phyloP scores from a whole-genome alignment of 371 early-diverging fungal genomes.

The Capillidium rhysosporum region DNA sequence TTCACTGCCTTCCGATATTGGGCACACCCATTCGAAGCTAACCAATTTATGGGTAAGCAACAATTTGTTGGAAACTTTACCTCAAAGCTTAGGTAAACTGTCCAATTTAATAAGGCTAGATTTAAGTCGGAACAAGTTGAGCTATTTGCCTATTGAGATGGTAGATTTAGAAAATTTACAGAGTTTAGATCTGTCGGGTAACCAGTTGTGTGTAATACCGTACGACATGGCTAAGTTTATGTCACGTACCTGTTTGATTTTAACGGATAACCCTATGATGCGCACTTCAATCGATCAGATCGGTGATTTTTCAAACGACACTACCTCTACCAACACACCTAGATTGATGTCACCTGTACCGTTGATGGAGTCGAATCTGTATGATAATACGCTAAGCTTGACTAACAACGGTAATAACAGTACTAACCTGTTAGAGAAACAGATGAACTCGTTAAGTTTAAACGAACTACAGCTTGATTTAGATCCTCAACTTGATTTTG shows the following conservation, averaged over 20 bases:
- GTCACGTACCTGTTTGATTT: constrained; percentile 24
- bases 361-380: not conserved
- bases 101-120: constrained; percentile 20
- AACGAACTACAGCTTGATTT: too few relatives aligned
- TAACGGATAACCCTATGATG: constrained; percentile 39
- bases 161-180: constrained; percentile 25
- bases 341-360: not conserved
- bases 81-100: constrained; percentile 29
- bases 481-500: too few relatives aligned
- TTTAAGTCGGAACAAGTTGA: constrained; percentile 19
- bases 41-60: constrained; percentile 17
- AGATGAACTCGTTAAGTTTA: not conserved
- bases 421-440: not conserved
- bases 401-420: too few relatives aligned
- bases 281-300: constrained; percentile 5
- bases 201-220: constrained; percentile 35
- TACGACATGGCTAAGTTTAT: constrained; percentile 29
- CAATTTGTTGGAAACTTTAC: constrained; percentile 33
- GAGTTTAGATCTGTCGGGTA: constrained; percentile 34
- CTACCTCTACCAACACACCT: not conserved
- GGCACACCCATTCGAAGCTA: constrained; percentile 17
- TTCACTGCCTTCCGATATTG: constrained; percentile 20
- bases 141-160: constrained; percentile 30
- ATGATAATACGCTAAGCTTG: too few relatives aligned
- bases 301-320: not conserved